A percentile compares a stretch with the other conserved stretches of the same genome.
phyloP scores from a whole-genome alignment of 2,329 filamentous ascomycete genomes.

The Fusarium proliferatum region DNA sequence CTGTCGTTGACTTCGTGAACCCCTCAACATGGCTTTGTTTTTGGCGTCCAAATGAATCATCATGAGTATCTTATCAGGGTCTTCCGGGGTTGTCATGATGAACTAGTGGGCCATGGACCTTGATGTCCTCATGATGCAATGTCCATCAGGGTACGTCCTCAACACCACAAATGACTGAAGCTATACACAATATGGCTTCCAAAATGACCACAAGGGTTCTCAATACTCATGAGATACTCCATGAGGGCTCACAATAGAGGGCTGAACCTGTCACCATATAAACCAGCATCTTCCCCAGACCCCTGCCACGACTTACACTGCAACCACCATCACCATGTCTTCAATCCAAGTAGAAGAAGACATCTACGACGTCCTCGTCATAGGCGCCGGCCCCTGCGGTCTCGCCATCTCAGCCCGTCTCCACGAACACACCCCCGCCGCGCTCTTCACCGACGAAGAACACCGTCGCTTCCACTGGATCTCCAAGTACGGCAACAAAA shows the following conservation, averaged over 20 bases:
- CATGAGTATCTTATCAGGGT: neutral
- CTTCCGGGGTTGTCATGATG: constrained; percentile 10
- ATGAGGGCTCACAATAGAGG: neutral
- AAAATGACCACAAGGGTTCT: constrained; percentile 26
- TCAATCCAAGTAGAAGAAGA: constrained; percentile 44
- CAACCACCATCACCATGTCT: neutral
- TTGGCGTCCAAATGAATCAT: neutral
- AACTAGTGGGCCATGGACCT: constrained; percentile 17
- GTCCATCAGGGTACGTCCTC: constrained; percentile 31
- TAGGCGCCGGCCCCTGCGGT: constrained; percentile 80
- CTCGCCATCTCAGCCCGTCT: constrained; percentile 79
- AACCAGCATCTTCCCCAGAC: neutral
- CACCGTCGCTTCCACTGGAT: constrained; percentile 86
- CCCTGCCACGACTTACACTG: neutral
- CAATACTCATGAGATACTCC: neutral
- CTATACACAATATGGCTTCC: neutral
- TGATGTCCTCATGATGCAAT: constrained; percentile 40
- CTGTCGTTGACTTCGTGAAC: fast-evolving
- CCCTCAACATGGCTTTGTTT: fast-evolving
- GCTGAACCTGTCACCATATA: constrained; percentile 1
- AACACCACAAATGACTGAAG: neutral
- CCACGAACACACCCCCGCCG: constrained; percentile 77
- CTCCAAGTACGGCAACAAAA: constrained; percentile 69
- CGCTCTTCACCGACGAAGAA: constrained; percentile 85
- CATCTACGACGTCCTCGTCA: constrained; percentile 74